Conservation (phyloP, 129 eudicot genomes). For the Escallonia rubra region DNA sequence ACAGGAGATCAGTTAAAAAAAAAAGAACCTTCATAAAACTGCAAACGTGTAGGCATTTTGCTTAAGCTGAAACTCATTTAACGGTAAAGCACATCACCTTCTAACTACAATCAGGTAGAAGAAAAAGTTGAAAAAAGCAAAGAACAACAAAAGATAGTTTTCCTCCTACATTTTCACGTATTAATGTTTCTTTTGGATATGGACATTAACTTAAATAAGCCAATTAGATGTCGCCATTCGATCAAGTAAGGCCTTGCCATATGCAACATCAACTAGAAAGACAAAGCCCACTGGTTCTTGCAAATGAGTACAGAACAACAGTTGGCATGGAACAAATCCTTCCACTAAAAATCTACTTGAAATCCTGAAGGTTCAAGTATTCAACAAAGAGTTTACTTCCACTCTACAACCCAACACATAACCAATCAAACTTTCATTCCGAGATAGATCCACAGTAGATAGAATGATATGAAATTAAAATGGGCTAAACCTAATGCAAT, state of each 20-base stretch:
- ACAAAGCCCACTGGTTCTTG: not conserved
- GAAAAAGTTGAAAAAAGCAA: not conserved
- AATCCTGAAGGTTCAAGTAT: not conserved
- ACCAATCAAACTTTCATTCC: constrained; percentile 1
- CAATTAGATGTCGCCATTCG: not conserved
- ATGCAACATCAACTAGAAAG: not conserved
- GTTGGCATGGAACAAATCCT: not conserved
- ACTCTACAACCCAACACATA: not conserved
- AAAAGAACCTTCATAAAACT: too few species aligned
- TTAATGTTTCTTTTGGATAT: not conserved
- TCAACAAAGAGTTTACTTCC: not conserved
- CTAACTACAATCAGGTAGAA: not conserved
- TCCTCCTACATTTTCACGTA: not conserved
- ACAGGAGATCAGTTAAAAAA: not conserved
- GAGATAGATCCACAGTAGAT: not conserved
- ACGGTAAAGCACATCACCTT: too few species aligned
- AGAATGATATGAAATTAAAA: not conserved
- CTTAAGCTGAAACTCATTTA: not conserved
- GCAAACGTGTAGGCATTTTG: not conserved
- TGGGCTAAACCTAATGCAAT: not conserved
- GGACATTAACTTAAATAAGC: not conserved
- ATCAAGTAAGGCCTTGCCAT: too few species aligned
- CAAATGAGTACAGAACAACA: not conserved
- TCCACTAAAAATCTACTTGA: not conserved
- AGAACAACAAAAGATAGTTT: not conserved